Percentiles rank a stretch among this genome's conserved stretches.
Evolutionary conservation across 179 eudicot species (phyloP).

Genomic region (Drosera spatulata): DNA sequence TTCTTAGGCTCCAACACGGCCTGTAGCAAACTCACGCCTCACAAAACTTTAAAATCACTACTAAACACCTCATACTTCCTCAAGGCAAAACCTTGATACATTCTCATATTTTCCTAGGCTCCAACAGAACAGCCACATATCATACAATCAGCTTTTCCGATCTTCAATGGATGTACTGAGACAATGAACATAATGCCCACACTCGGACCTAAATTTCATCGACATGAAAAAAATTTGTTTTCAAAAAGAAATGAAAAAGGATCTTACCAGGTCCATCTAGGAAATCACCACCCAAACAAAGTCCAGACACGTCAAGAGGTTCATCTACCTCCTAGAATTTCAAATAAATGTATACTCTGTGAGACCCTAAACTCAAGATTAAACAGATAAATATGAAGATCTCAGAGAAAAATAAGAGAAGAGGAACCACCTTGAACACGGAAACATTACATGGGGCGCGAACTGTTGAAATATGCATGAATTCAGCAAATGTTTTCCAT

Average conservation of each 20-base stretch:
- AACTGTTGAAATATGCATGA: slow-evolving; percentile 66
- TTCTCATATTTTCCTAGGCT: no score
- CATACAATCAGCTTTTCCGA: no score
- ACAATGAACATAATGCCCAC: no score
- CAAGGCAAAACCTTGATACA: no score
- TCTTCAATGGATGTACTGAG: no score
- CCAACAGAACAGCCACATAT: no score
- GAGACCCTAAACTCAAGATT: neutral
- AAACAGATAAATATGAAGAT: neutral
- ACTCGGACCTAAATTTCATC: no score
- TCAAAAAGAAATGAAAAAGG: neutral
- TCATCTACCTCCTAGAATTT: slow-evolving; percentile 84
- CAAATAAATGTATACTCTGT: neutral
- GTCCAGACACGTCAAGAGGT: slow-evolving; percentile 73
- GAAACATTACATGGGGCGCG: slow-evolving; percentile 86
- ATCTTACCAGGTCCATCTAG: slow-evolving; percentile 49
- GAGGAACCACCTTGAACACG: slow-evolving; percentile 63
- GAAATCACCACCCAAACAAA: slow-evolving; percentile 50
- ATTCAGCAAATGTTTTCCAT: slow-evolving; percentile 96
- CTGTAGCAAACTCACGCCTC: no score
- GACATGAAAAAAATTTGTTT: no score
- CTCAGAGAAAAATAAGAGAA: slow-evolving; percentile 2
- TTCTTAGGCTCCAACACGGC: no score
- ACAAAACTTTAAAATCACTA: no score
- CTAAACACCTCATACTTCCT: no score